Conservation (phyloP, 768 basidiomycete genomes). For the Podaxis mareebaensis region DNA sequence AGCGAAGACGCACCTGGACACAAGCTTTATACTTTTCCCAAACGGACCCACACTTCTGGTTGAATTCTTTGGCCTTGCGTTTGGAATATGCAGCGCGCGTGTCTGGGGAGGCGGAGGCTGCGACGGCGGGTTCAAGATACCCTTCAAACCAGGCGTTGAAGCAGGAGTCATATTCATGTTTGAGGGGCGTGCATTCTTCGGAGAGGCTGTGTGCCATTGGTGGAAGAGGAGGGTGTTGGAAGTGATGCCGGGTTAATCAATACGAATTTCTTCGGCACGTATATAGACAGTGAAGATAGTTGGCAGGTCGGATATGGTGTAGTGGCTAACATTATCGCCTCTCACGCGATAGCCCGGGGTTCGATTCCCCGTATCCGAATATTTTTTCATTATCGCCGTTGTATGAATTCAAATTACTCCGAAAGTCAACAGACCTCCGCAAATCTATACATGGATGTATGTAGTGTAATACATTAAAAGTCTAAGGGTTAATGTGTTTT, state of each 20-base stretch:
- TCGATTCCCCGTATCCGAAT: slow-evolving; percentile 18
- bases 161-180: slow-evolving; percentile 88
- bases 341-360: slow-evolving; percentile 21
- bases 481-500: slow-evolving; percentile 1
- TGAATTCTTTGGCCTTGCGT: slow-evolving; percentile 85
- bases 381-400: neutral
- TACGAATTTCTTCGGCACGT: neutral
- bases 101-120: slow-evolving; percentile 36
- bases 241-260: neutral
- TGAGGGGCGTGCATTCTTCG: slow-evolving; percentile 84
- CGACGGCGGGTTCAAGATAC: slow-evolving; percentile 82
- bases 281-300: too few relatives aligned
- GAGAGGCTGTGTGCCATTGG: slow-evolving; percentile 81
- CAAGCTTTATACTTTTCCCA: slow-evolving; percentile 84
- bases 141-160: slow-evolving; percentile 99
- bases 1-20: slow-evolving; percentile 63
- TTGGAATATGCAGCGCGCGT: slow-evolving; percentile 64
- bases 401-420: neutral
- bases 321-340: slow-evolving; percentile 25
- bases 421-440: neutral
- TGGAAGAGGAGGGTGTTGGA: neutral
- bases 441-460: neutral
- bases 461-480: neutral
- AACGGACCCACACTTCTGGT: slow-evolving; percentile 77
- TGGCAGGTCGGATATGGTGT: slow-evolving; percentile 22